Evolutionary conservation across 768 basidiomycete species (phyloP).

Genomic region (Suillus occidentalis): DNA sequence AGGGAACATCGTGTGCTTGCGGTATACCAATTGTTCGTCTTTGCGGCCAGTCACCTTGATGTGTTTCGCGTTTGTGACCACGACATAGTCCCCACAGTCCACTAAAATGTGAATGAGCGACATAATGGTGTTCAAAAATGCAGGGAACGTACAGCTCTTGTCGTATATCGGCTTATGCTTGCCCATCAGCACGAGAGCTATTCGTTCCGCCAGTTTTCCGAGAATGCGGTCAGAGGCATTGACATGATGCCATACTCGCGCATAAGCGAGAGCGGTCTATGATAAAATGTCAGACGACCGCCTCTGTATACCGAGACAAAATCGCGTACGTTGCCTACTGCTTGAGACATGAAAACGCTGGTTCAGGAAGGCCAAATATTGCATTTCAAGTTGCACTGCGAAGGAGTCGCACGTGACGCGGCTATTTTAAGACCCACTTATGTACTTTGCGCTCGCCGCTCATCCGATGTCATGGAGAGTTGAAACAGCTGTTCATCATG

Average conservation of each 20-base stretch:
- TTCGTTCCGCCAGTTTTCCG: slow-evolving; percentile 91
- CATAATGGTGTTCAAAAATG: background rate
- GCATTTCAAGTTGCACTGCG: background rate
- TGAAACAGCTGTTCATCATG: no score
- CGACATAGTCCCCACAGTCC: slow-evolving; percentile 97
- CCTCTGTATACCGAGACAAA: background rate
- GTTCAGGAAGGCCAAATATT: background rate
- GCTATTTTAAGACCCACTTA: background rate
- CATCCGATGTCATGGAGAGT: no score
- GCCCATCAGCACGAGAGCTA: slow-evolving; percentile 96
- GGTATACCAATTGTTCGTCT: slow-evolving; percentile 80
- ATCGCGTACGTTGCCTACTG: slow-evolving; percentile 72
- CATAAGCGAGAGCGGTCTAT: slow-evolving; percentile 93
- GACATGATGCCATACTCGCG: slow-evolving; percentile 95
- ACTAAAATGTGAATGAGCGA: slow-evolving; percentile 43
- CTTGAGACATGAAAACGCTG: slow-evolving; percentile 66
- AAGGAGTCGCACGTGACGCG: slow-evolving; percentile 6
- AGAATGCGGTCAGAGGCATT: slow-evolving; percentile 89
- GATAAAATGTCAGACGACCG: background rate
- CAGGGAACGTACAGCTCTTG: slow-evolving; percentile 64
- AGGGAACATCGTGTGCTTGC: slow-evolving; percentile 89
- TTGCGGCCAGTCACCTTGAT: slow-evolving; percentile 90
- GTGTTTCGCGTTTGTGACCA: slow-evolving; percentile 86
- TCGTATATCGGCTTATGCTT: slow-evolving; percentile 99
- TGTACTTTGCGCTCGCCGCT: no score